Base-by-base conservation (phyloP, 2,329 filamentous ascomycete genomes). In the Waltergamsia citrina region DNA sequence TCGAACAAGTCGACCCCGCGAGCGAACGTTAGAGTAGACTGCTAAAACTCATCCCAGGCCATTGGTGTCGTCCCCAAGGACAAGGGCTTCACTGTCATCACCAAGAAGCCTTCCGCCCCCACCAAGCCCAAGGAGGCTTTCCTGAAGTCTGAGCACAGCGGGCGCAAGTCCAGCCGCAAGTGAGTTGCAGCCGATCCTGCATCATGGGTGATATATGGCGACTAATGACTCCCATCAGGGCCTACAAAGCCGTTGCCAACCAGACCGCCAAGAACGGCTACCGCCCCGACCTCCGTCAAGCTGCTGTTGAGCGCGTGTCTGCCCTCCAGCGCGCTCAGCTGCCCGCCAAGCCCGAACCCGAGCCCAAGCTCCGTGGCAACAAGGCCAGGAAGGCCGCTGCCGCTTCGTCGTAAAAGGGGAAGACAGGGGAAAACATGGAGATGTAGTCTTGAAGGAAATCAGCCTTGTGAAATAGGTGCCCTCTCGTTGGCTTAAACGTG, bases 161-260 rank as follows among this genome's bases (percentile, higher is more conserved):
- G 76, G 56, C 74, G 74, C 64, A 83, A 83, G 65, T 73, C 80
- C 49, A 77, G 71, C 59, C 81, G 85, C 69, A 92, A 88, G 60
- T 64, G 40, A 57, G 57, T 57, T 8, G 17, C 7, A 10, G 11
- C 7, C 12, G 7, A 11, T 8, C 14, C 14, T 16, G 10, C 27
- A 15, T 29, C 8, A 26, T 15, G n/a, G 17, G 5, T n/a, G 8
- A 8, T 24, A 8, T 28, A 28, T n/a, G 19, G 17, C 24, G 20
- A 12, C 17, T 10, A 16, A 28, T n/a, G 11, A 9, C 21, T 24
- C 19, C 34, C 22, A 33, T 36, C 46, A 92, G 86, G 76, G 81
- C 83, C 68, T 96, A 88, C 80, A 85, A 83, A 71, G 74, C 74
- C 53, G 78, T 96, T 60, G 87, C 87, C 67, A 82, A 77, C 71